Evolutionary conservation across 2,329 filamentous ascomycete genomes (phyloP).

Genomic region (Ascomycota sp.): DNA sequence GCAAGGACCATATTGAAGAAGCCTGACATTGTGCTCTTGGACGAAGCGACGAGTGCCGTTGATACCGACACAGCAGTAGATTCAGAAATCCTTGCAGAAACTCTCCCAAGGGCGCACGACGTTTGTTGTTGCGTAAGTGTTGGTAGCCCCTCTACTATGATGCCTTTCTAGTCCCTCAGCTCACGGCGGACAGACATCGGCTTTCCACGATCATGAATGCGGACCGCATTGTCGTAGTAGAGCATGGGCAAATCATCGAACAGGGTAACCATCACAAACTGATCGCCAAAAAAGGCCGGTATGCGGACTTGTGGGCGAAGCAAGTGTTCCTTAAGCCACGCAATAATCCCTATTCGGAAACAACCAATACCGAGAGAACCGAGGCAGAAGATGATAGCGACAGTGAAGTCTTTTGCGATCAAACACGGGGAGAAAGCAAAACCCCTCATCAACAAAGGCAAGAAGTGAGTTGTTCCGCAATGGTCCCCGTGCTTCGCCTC

Average conservation of each 20-base stretch:
- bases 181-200: conserved; percentile 29
- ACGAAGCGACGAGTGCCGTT: conserved; percentile 62
- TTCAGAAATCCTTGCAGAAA: conserved; percentile 37
- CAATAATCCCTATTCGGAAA: conserved; percentile 8
- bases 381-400: conserved; percentile 12
- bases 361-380: conserved; percentile 3
- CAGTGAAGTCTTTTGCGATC: conserved; percentile 7
- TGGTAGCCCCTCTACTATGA: neutral
- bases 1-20: conserved; percentile 53
- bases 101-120: conserved; percentile 43
- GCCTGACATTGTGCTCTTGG: conserved; percentile 56
- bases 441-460: conserved; percentile 18
- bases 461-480: conserved; percentile 22
- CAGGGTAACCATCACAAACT: conserved; percentile 40
- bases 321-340: conserved; percentile 34
- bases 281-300: conserved; percentile 36
- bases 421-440: conserved; percentile 9
- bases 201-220: conserved; percentile 53
- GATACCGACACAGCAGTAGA: conserved; percentile 50
- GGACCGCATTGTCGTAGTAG: conserved; percentile 45
- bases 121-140: conserved; percentile 42
- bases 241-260: conserved; percentile 41
- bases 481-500: conserved; percentile 8
- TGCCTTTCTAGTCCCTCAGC: neutral
- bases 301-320: conserved; percentile 44